Conservation (phyloP, 768 basidiomycete genomes). For the Amanita muscaria region DNA sequence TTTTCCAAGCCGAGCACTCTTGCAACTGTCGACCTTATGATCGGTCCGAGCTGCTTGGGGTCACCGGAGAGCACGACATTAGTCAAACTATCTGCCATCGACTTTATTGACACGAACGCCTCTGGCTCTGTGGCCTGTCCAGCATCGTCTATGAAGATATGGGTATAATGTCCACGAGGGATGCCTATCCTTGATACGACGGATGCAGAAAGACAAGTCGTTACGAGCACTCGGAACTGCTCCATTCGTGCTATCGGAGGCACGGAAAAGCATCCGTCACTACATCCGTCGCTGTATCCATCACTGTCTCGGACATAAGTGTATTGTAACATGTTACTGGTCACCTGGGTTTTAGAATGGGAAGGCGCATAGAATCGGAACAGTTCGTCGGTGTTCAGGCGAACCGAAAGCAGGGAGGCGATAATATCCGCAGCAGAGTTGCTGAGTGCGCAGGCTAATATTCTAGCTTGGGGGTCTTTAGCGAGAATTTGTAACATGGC, state of each 20-base stretch:
- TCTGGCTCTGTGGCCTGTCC: conserved; percentile 69
- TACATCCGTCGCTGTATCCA: too few species aligned
- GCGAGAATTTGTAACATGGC: conserved; percentile 46
- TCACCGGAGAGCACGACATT: conserved; percentile 61
- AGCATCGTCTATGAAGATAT: conserved; percentile 67
- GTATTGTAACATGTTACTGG: conserved; percentile 31
- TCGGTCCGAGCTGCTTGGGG: conserved; percentile 64
- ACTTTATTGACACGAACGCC: conserved; percentile 52
- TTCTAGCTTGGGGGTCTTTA: conserved; percentile 27
- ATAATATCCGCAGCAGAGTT: conserved; percentile 61
- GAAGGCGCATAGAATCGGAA: conserved; percentile 53
- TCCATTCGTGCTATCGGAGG: conserved; percentile 29
- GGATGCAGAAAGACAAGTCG: conserved; percentile 58
- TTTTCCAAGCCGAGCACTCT: conserved; percentile 45
- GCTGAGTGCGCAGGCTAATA: conserved; percentile 56
- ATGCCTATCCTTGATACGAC: conserved; percentile 49
- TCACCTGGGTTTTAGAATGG: conserved; percentile 34
- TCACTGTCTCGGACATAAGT: conserved; percentile 24
- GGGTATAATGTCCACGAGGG: conserved; percentile 50
- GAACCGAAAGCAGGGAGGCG: conserved; percentile 30
- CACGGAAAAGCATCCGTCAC: conserved; percentile 32
- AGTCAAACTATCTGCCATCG: conserved; percentile 42
- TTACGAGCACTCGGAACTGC: conserved; percentile 46
- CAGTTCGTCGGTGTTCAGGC: conserved; percentile 26
- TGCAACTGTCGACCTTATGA: conserved; percentile 52